These are phyloP conservation scores for Pholiota conissans DNA, from an alignment of 768 basidiomycete genomes.

Conservation along the genomic window DNA sequence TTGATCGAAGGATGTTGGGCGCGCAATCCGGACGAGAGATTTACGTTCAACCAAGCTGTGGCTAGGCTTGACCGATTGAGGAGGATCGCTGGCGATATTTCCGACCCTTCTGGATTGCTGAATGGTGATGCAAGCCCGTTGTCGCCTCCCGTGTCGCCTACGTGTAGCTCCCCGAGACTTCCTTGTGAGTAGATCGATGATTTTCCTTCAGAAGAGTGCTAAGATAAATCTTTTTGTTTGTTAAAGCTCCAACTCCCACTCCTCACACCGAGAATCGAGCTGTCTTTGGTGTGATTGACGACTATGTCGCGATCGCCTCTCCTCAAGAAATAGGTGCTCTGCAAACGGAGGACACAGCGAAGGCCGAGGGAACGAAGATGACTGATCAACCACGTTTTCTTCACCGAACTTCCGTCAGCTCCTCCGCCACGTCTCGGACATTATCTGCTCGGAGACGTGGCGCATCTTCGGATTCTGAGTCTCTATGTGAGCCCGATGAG, in stretches of 20 bases:
- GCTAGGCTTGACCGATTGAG: conserved; percentile 45
- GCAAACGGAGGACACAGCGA: conserved; percentile 20
- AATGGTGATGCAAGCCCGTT: conserved; percentile 13
- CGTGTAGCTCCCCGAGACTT: conserved; percentile 14
- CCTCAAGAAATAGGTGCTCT: conserved; percentile 22
- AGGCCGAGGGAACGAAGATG: conserved; percentile 9
- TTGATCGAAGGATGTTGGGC: conserved; percentile 59
- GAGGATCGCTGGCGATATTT: conserved; percentile 23
- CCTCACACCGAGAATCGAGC: conserved; percentile 12
- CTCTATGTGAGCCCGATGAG: conserved; percentile 25
- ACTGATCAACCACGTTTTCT: conserved; percentile 13
- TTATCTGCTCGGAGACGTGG: not conserved
- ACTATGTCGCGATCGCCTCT: conserved; percentile 22
- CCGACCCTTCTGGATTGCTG: conserved; percentile 17
- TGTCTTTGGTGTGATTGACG: conserved; percentile 17
- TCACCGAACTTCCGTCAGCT: not conserved
- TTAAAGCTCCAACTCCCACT: conserved; percentile 19
- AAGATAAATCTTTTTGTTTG: not conserved
- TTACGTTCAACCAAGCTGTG: conserved; percentile 51
- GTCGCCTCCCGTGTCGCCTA: conserved; percentile 20
- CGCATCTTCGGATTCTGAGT: not conserved
- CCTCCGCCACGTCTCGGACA: not conserved
- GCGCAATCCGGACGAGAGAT: conserved; percentile 48
- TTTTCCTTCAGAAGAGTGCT: not conserved
- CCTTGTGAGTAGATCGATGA: conserved; percentile 18